Conservation (phyloP, 371 early-diverging fungal genomes). For the Mucor piriformis region DNA sequence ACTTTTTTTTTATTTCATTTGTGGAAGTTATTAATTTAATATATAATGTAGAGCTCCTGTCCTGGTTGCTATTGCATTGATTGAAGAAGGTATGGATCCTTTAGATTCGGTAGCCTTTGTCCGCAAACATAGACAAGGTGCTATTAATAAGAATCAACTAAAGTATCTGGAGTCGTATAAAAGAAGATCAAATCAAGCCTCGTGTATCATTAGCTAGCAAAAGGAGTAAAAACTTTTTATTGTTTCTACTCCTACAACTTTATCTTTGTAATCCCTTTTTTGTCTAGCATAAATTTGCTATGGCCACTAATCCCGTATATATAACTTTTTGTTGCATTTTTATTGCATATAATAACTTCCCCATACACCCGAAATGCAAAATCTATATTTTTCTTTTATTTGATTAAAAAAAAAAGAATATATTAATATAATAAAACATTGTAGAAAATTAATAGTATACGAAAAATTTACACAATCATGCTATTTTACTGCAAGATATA, state of each 20-base stretch:
- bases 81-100: conserved; percentile 79
- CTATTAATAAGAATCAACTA: conserved; percentile 76
- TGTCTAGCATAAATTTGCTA: background rate
- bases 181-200: conserved; percentile 7
- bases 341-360: background rate
- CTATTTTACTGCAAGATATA: conserved; percentile 9
- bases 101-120: conserved; percentile 75
- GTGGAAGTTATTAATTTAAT: background rate
- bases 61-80: conserved; percentile 72
- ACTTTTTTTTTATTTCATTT: no score
- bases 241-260: background rate
- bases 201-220: conserved; percentile 15
- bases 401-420: background rate
- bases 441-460: background rate
- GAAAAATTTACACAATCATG: no score
- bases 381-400: no score
- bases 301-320: background rate
- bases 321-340: background rate
- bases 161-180: conserved; percentile 68
- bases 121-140: conserved; percentile 73
- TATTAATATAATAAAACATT: background rate
- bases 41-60: conserved; percentile 58
- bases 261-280: background rate
- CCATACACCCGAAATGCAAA: no score
- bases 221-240: background rate